A percentile compares a stretch with the other conserved stretches of the same genome.
Conservation (phyloP, 257 asterid species). For the Solanum pennellii region DNA sequence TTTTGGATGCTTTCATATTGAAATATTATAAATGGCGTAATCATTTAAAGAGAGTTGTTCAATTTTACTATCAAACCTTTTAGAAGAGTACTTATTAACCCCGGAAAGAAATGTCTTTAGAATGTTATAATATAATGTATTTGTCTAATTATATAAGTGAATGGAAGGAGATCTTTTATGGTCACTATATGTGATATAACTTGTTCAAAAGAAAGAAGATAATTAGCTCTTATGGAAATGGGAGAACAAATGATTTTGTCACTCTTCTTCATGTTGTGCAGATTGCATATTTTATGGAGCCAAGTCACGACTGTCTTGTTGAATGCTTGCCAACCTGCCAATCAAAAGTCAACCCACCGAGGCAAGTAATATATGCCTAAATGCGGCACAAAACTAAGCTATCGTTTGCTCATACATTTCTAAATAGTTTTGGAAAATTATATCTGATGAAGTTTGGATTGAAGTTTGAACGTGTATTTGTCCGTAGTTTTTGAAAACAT, state of each 20-base stretch:
- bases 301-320: slow-evolving; percentile 66
- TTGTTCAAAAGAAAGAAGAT: not conserved
- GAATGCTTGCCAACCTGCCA: slow-evolving; percentile 82
- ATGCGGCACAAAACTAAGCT: not conserved
- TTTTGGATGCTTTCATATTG: not conserved
- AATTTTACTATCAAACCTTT: not conserved
- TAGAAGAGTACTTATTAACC: not conserved
- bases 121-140: not conserved
- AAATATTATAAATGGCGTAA: not conserved
- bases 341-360: slow-evolving; percentile 67
- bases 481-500: not conserved
- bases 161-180: not conserved
- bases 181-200: not conserved
- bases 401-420: not conserved
- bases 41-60: not conserved
- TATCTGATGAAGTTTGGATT: not conserved
- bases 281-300: slow-evolving; percentile 72
- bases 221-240: not conserved
- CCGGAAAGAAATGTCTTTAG: not conserved
- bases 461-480: not conserved
- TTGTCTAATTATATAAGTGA: not conserved
- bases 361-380: slow-evolving; percentile 25
- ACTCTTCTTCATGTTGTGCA: slow-evolving; percentile 13
- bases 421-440: not conserved
- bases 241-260: not conserved